Conservation (phyloP, 1,139 yeast genomes). For the Blastobotrys niveus region DNA sequence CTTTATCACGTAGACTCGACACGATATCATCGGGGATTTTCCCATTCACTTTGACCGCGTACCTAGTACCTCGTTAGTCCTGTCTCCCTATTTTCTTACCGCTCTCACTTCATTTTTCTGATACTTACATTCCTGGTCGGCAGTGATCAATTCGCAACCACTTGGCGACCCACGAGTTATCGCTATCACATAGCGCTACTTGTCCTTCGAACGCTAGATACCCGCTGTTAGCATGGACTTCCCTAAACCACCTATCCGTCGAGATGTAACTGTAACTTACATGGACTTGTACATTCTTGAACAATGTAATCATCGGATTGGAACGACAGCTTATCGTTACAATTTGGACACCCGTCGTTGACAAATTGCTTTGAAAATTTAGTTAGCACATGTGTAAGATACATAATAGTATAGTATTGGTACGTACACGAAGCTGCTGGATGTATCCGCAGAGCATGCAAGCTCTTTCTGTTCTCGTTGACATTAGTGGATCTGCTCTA, state of each 20-base stretch:
- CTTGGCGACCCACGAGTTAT: constrained; percentile 91
- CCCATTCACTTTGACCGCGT: constrained; percentile 92
- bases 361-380: no score
- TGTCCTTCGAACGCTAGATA: constrained; percentile 74
- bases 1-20: constrained; percentile 63
- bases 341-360: constrained; percentile 92
- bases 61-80: constrained; percentile 17
- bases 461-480: constrained; percentile 77
- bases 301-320: constrained; percentile 79
- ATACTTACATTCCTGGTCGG: constrained; percentile 58
- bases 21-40: constrained; percentile 82
- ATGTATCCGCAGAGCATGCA: constrained; percentile 96
- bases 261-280: constrained; percentile 28
- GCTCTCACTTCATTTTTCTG: neutral
- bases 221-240: neutral
- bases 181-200: constrained; percentile 84
- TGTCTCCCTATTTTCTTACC: neutral
- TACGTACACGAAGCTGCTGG: constrained; percentile 54
- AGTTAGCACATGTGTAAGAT: no score
- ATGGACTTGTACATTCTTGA: constrained; percentile 91
- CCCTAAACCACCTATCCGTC: no score
- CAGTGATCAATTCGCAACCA: constrained; percentile 93
- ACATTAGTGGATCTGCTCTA: no score
- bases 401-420: no score
- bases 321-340: constrained; percentile 77